Base-by-base conservation (phyloP, 768 basidiomycete species). In the Krasilnikovozyma curviuscula region DNA sequence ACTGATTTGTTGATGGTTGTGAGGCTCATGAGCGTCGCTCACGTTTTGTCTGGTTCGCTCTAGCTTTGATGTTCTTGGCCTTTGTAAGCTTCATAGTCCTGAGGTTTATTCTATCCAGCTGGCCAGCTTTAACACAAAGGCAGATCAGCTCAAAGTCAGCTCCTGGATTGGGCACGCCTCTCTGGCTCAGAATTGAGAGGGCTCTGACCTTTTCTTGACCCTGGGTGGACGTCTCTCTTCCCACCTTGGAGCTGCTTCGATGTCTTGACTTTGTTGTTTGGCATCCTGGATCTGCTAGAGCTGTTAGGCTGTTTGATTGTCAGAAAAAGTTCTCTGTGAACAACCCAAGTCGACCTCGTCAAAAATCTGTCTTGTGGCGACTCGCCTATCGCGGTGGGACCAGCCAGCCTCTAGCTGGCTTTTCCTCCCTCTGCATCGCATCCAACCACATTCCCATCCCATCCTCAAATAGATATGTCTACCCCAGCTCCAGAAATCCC, bases 201-300 rank as follows among this genome's bases (percentile, higher is more conserved):
- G 13, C n/a, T 46, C 50, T 14, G 6, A 52, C 50, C 46, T 37
- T 46, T 9, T 21, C 65, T 49, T 18, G 65, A 66, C 32, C 61
- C 59, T 6, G 65, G 65, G 48, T 66, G 65, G 38, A 66, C 49
- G 18, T 56, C 56, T 29, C 63, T 62, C 52, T 63, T 64, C 19
- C 48, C 44, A 28, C 65, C 65, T 52, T 64, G 63, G 53, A 66
- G 58, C 16, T 61, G 58, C 55, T 65, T 64, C 41, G 56, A 59
- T 12, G 64, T 65, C 14, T 63, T 40, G 38, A 52, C 49, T 35
- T 61, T 55, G 49, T 63, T 63, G 45, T 55, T 56, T 19, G 59
- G 59, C 62, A 63, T 63, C 16, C 8, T 55, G 46, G 12, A n/a
- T 33, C 10, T 33, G 32, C 32, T 33, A n/a, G 7, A n/a, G 6